Conservation (phyloP, 2,329 filamentous ascomycete species). For the Botrytis squamosa region DNA sequence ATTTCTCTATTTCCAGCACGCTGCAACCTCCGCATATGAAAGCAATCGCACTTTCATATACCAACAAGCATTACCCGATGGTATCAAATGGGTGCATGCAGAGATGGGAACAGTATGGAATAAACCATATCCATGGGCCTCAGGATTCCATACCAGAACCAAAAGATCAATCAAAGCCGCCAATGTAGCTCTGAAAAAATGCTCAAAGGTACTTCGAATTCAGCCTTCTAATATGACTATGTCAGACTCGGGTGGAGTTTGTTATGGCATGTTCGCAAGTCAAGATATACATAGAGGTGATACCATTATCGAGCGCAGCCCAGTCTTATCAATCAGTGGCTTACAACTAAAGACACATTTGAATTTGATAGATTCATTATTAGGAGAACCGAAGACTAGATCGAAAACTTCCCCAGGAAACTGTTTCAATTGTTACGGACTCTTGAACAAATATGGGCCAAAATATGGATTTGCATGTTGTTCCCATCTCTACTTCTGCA, state of each 20-base stretch:
- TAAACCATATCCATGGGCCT: background rate
- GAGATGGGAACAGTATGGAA: background rate
- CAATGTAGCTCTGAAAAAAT: background rate
- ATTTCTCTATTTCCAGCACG: background rate
- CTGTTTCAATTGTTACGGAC: background rate
- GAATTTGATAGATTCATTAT: no score
- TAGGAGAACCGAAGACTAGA: background rate
- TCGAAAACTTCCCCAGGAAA: background rate
- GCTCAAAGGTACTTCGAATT: background rate
- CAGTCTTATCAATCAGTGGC: no score
- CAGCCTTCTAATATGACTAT: background rate
- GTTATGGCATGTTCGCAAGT: slow-evolving; percentile 19
- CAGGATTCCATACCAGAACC: background rate
- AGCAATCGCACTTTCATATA: background rate
- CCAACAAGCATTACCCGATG: background rate
- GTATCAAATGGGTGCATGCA: background rate
- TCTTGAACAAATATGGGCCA: background rate
- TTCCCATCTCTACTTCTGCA: slow-evolving; percentile 12
- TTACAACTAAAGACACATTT: background rate
- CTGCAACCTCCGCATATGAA: background rate
- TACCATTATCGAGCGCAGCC: background rate
- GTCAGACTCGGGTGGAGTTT: background rate
- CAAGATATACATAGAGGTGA: background rate
- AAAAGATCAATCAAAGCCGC: background rate
- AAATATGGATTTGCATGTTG: slow-evolving; percentile 14